Evolutionary conservation across 441 rosid species (phyloP).

Genomic region (Adansonia madagascariensis): DNA sequence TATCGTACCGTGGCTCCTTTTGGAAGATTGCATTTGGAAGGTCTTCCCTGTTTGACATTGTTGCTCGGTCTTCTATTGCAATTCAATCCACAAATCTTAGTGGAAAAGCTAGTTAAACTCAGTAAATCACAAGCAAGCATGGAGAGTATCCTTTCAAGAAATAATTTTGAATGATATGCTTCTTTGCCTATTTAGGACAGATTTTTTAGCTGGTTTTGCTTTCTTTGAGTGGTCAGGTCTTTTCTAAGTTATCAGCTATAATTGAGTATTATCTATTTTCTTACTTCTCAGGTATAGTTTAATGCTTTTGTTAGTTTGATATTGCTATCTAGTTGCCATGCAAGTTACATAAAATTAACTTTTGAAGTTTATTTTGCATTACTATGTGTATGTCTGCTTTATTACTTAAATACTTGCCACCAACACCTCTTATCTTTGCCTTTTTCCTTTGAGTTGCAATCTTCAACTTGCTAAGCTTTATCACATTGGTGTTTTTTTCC

Average conservation of each 20-base stretch:
- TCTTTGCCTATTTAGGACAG: conserved; percentile 5
- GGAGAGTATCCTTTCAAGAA: conserved; percentile 84
- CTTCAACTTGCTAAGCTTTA: conserved; percentile 75
- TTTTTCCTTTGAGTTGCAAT: neutral
- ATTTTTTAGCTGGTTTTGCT: neutral
- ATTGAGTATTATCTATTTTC: neutral
- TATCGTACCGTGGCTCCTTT: neutral
- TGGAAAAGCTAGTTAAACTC: conserved; percentile 93
- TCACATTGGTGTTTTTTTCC: conserved; percentile 98
- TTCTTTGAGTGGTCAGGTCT: neutral
- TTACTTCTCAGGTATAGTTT: neutral
- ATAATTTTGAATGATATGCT: neutral
- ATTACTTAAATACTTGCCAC: too few species aligned
- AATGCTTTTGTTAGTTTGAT: neutral
- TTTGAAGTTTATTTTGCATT: neutral
- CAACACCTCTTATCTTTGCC: too few species aligned
- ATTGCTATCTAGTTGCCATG: conserved; percentile 7
- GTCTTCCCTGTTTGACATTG: conserved; percentile 30
- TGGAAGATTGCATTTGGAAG: conserved; percentile 24
- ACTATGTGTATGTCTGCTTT: too few species aligned
- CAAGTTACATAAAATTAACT: neutral
- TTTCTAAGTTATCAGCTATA: too few species aligned
- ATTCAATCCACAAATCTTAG: conserved; percentile 86
- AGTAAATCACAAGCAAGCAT: conserved; percentile 95
- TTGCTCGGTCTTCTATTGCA: conserved; percentile 31